Evolutionary conservation across 2,329 filamentous ascomycete species (phyloP).

Genomic region (Sporothrix luriei): DNA sequence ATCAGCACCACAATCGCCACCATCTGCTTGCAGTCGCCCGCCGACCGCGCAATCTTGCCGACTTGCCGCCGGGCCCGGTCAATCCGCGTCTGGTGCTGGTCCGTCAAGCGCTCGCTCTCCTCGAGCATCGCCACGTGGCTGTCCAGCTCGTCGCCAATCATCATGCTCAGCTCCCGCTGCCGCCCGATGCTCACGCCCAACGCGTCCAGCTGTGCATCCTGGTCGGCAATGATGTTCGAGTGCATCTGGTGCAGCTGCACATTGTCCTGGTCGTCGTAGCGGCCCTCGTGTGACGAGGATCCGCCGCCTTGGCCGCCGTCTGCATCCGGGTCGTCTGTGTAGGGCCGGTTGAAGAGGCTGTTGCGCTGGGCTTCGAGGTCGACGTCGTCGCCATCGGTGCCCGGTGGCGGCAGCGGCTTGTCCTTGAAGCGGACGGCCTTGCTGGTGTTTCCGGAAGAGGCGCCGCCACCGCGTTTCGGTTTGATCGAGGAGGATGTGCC

Average conservation of each 20-base stretch:
- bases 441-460: slow-evolving; percentile 35
- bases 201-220: slow-evolving; percentile 89
- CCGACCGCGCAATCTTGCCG: slow-evolving; percentile 70
- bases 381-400: slow-evolving; percentile 39
- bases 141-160: slow-evolving; percentile 95
- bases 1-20: slow-evolving; percentile 79
- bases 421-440: slow-evolving; percentile 86
- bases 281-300: neutral
- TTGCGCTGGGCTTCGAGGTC: slow-evolving; percentile 47
- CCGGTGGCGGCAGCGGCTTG: slow-evolving; percentile 62
- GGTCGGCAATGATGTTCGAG: slow-evolving; percentile 75
- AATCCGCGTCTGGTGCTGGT: slow-evolving; percentile 76
- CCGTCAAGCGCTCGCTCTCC: slow-evolving; percentile 80
- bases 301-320: slow-evolving; percentile 51
- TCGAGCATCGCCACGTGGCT: slow-evolving; percentile 86
- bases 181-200: slow-evolving; percentile 84
- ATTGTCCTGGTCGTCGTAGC: slow-evolving; percentile 63
- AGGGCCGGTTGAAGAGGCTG: slow-evolving; percentile 55
- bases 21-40: slow-evolving; percentile 86
- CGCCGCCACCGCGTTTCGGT: slow-evolving; percentile 51
- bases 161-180: slow-evolving; percentile 89
- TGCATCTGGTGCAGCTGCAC: slow-evolving; percentile 87
- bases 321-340: slow-evolving; percentile 68
- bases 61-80: slow-evolving; percentile 74
- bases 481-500: slow-evolving; percentile 46